Conservation (phyloP, 75 land plant species). For the Azolla pinnata region DNA sequence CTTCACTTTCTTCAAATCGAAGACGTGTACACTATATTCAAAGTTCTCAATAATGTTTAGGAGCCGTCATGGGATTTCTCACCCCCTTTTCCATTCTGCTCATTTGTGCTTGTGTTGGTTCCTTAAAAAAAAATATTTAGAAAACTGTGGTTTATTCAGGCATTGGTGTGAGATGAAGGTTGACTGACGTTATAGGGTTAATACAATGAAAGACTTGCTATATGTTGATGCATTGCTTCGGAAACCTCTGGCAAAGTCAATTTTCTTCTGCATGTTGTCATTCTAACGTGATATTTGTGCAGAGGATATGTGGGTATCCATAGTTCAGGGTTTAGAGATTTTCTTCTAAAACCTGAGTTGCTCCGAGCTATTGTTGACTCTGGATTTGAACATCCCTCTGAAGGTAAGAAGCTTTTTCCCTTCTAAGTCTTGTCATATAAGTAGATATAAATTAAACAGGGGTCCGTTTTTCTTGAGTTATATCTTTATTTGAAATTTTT, state of each 20-base stretch:
- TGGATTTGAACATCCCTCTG: slow-evolving; percentile 99
- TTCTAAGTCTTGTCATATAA: neutral
- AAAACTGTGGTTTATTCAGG: no score
- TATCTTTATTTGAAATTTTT: slow-evolving; percentile 34
- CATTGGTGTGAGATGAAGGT: no score
- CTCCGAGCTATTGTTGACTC: slow-evolving; percentile 93
- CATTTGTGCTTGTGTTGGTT: no score
- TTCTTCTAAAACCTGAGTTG: slow-evolving; percentile 91
- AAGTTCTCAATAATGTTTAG: no score
- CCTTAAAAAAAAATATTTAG: no score
- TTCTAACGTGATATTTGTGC: slow-evolving; percentile 11
- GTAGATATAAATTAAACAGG: neutral
- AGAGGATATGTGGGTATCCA: slow-evolving; percentile 99
- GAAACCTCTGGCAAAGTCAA: neutral
- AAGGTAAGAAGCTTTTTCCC: slow-evolving; percentile 43
- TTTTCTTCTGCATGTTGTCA: neutral
- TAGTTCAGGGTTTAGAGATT: slow-evolving; percentile 98
- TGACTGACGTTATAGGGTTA: no score
- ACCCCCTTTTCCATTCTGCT: no score
- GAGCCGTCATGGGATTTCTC: no score
- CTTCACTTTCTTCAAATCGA: no score
- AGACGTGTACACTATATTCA: no score
- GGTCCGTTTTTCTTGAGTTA: neutral
- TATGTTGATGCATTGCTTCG: neutral
- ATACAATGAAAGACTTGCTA: no score